Conservation (phyloP, 192 early-diverging fungal species). For the Podila epigama region DNA sequence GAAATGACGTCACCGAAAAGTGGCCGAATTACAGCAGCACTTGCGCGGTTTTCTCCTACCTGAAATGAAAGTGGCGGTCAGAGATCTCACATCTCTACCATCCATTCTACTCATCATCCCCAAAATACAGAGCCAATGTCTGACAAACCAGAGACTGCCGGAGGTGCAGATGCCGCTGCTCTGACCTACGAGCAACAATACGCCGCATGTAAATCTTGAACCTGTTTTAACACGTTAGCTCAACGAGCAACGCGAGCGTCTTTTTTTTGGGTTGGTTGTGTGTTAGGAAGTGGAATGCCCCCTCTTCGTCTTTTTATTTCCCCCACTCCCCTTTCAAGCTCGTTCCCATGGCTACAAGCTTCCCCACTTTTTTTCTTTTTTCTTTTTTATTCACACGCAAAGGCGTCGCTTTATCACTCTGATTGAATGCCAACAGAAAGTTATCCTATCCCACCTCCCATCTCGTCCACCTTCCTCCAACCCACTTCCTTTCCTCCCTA, state of each 20-base stretch:
- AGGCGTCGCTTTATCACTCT: not conserved
- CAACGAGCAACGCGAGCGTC: too few species aligned
- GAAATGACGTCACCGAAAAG: too few species aligned
- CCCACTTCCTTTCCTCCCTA: too few species aligned
- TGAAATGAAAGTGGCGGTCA: too few species aligned
- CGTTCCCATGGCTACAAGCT: not conserved
- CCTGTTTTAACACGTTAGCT: too few species aligned
- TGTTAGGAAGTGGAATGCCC: too few species aligned
- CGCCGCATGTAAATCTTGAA: slow-evolving; percentile 30
- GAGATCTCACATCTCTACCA: not conserved
- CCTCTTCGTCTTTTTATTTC: not conserved
- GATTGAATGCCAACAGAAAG: not conserved
- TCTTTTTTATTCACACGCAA: not conserved
- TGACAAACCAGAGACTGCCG: slow-evolving; percentile 25
- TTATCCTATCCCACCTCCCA: not conserved
- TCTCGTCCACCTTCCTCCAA: too few species aligned
- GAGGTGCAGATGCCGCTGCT: slow-evolving; percentile 23
- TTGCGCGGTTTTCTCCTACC: too few species aligned
- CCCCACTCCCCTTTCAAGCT: not conserved
- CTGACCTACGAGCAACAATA: slow-evolving; percentile 45
- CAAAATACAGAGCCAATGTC: slow-evolving; percentile 10
- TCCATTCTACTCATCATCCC: not conserved
- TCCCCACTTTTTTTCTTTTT: not conserved
- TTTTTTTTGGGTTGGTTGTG: too few species aligned
- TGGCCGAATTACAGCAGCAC: too few species aligned